Conservation (phyloP, 257 asterid genomes). For the Mentha longifolia region DNA sequence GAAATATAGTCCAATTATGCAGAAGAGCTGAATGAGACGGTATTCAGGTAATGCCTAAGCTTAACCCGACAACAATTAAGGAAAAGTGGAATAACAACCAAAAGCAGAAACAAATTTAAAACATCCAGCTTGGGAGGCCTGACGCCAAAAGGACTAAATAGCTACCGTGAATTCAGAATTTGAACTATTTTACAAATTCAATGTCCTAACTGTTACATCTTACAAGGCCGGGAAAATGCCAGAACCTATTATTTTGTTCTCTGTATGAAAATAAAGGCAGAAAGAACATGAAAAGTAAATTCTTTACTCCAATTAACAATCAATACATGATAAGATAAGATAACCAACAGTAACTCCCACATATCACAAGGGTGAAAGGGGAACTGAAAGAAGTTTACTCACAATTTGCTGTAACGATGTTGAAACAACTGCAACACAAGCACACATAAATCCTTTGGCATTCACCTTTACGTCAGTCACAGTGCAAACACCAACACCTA, state of each 20-base stretch:
- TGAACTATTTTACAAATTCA: neutral
- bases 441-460: constrained; percentile 82
- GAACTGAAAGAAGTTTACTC: constrained; percentile 44
- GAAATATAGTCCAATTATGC: constrained; percentile 1
- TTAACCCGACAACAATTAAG: neutral
- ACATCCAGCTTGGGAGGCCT: neutral
- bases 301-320: neutral
- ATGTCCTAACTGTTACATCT: neutral
- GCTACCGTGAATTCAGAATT: neutral
- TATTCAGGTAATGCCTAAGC: constrained; percentile 3
- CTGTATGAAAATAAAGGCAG: constrained; percentile 13
- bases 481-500: constrained; percentile 98
- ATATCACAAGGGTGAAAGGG: neutral
- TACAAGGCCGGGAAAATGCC: neutral
- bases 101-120: constrained; percentile 24
- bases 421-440: constrained; percentile 86
- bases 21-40: constrained; percentile 11
- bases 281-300: constrained; percentile 11
- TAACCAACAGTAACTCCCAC: neutral
- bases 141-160: neutral
- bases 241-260: neutral
- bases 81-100: constrained; percentile 6
- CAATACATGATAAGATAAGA: neutral
- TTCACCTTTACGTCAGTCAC: constrained; percentile 96
- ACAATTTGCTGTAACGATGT: constrained; percentile 96